Evolutionary conservation across 805 yeast genomes (phyloP).

Genomic region (Lipomyces chichibuensis): DNA sequence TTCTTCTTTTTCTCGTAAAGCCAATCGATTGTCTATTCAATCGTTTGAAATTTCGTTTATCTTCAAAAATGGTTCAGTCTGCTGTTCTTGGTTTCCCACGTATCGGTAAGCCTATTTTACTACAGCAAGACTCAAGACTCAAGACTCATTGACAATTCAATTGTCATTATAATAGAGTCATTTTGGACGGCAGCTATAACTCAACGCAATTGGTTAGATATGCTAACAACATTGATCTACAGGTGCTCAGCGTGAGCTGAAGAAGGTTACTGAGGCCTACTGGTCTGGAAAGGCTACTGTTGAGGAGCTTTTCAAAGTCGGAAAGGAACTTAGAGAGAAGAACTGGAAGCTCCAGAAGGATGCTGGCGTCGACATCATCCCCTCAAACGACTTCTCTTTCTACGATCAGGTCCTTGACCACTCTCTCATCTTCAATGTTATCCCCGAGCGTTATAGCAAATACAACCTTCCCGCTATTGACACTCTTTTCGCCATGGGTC

Average conservation of each 20-base stretch:
- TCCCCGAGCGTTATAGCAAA: conserved; percentile 97
- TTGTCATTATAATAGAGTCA: not conserved
- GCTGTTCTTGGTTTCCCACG: conserved; percentile 99
- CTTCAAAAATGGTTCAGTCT: conserved; percentile 81
- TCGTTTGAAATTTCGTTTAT: not conserved
- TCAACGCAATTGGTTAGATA: not conserved
- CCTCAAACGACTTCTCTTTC: conserved; percentile 97
- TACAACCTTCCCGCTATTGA: conserved; percentile 86
- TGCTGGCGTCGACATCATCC: conserved; percentile 95
- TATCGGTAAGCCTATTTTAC: conserved; percentile 50
- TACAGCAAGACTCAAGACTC: not conserved
- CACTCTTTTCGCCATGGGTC: conserved; percentile 97
- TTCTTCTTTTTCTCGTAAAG: conserved; percentile 4
- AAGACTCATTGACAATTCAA: too few relatives aligned
- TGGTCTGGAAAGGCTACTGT: conserved; percentile 91
- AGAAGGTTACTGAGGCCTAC: conserved; percentile 98
- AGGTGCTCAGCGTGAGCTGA: conserved; percentile 98
- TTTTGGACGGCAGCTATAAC: not conserved
- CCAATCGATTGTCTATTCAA: conserved; percentile 8
- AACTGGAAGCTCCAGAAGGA: conserved; percentile 98
- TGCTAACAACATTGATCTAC: not conserved
- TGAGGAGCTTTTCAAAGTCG: conserved; percentile 87
- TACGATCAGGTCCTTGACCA: conserved; percentile 96
- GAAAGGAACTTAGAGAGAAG: conserved; percentile 90
- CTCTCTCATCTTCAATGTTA: conserved; percentile 88